A percentile compares a stretch with the other conserved stretches of the same genome.
Conservation (phyloP, 208 protist genomes). For the Leishmania martiniquensis region DNA sequence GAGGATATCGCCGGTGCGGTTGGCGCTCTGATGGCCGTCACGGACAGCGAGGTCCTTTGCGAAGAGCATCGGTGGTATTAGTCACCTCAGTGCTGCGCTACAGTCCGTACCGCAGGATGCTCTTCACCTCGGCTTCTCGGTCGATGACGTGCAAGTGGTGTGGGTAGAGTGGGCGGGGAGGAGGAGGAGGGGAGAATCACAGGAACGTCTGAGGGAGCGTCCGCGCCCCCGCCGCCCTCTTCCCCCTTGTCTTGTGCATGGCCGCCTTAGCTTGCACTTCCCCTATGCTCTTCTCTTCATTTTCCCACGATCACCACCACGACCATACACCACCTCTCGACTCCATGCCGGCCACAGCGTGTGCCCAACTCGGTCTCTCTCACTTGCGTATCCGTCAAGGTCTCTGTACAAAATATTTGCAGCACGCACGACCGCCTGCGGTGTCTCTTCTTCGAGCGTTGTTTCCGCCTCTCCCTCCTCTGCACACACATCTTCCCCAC, state of each 20-base stretch:
- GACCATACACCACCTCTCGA: no score
- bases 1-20: no score
- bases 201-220: neutral
- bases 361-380: neutral
- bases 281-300: no score
- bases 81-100: no score
- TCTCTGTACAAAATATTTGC: neutral
- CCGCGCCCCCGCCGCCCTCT: neutral
- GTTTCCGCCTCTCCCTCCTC: neutral
- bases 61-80: no score
- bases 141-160: no score
- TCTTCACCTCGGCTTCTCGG: no score
- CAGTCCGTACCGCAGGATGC: no score
- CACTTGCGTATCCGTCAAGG: neutral
- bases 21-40: no score
- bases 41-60: no score
- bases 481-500: neutral
- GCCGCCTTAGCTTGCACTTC: no score
- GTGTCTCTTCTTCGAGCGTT: neutral
- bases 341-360: neutral
- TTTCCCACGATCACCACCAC: no score
- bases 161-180: neutral
- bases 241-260: neutral
- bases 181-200: neutral
- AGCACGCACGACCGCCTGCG: neutral